Evolutionary conservation across 148 eudicot genomes (phyloP), one percentile per base, ranked within the genome.

Genomic region (Chenopodium suecicum): DNA sequence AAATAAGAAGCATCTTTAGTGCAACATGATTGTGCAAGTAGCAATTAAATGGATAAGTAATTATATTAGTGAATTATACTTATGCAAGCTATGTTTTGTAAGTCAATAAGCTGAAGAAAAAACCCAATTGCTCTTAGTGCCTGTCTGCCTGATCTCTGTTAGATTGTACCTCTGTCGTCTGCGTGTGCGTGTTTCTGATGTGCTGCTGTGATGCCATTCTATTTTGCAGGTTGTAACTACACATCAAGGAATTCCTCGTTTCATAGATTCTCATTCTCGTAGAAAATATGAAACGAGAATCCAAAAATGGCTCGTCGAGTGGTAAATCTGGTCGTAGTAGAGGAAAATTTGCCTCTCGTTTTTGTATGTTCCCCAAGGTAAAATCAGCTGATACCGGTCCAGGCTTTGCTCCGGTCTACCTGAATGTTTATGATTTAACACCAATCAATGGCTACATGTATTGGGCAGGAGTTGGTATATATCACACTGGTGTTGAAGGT

Each of bases 381-480:
- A 84, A 93, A 77, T 91, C 92, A 52, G 84, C 84, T 1, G 85
- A 83, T 68, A 80, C 83, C 84, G 85, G 85, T 65, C 87, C 88
- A 25, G 92, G 90, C 69, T 81, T 83, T 63, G 80, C 90, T 50
- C 94, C 98, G 17, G 93, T 94, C 70, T 92, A 91, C 83, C 91
- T 94, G 69, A 94, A 94, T 81, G 98, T 94, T 31, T 94, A 94
- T 74, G 98, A 94, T 81, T 89, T 94, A 88, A 92, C 98, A 68
- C 91, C 92, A 16, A 27, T 82, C 52, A 94, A 94, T 81, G 98
- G 98, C 76, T 94, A 91, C 79, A 76, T 89, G 82, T 94, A 91
- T 79, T 94, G 98, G 98, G 98, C 97, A 19, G 98, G 98, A 78
- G 82, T 92, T 82, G 98, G 98, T 75, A 86, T 92, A 75, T 94